Evolutionary conservation across 2,329 filamentous ascomycete species (phyloP).

Genomic region (Trichoderma oligosporum): DNA sequence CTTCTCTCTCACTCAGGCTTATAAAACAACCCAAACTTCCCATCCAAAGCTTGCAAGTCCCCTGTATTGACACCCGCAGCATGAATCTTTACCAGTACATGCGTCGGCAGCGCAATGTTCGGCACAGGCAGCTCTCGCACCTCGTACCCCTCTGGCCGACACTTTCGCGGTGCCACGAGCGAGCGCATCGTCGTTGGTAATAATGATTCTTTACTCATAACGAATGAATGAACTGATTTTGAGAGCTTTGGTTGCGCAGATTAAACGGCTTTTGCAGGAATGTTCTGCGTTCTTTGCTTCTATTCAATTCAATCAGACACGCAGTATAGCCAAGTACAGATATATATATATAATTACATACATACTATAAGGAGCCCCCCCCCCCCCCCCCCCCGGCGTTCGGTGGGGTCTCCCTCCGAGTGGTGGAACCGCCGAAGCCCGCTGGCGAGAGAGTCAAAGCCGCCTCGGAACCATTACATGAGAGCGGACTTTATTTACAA

Average conservation of each 20-base stretch:
- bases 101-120: constrained; percentile 38
- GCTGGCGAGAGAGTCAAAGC: neutral
- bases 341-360: neutral
- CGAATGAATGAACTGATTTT: neutral
- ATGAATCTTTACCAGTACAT: constrained; percentile 43
- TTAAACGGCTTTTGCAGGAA: too few relatives aligned
- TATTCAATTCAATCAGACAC: too few relatives aligned
- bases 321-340: neutral
- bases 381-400: too few relatives aligned
- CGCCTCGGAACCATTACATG: neutral
- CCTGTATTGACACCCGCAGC: constrained; percentile 36
- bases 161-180: constrained; percentile 40
- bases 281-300: too few relatives aligned
- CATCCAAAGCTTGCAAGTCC: constrained; percentile 30
- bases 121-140: constrained; percentile 43
- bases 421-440: constrained; percentile 7
- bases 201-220: neutral
- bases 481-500: neutral
- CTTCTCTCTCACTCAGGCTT: neutral
- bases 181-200: constrained; percentile 41
- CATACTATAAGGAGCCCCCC: neutral
- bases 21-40: neutral
- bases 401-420: constrained; percentile 12
- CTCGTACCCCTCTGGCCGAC: constrained; percentile 38
- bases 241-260: too few relatives aligned